Base-by-base conservation (phyloP, 2,329 filamentous ascomycete genomes). In the Xylariaceae sp. region DNA sequence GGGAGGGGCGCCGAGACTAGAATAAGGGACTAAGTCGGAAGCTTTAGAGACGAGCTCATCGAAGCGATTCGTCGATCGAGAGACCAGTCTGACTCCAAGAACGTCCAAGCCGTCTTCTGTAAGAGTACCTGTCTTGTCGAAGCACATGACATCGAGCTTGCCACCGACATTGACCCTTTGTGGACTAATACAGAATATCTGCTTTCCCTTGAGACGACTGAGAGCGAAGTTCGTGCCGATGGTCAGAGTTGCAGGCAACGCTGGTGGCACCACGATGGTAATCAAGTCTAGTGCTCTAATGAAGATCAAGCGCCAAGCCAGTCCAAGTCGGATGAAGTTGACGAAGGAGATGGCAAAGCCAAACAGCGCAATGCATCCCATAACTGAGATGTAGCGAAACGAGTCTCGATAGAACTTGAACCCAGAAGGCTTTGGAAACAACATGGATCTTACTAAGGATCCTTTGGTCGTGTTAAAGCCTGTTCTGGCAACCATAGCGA, bases 401-500 rank as follows among this genome's bases (percentile, higher is more conserved):
- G 93, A 97, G 73, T 99, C 94, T 48, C 91, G 86, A 73, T 99
- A 99, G 72, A 99, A 99, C 70, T 95, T 97, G 83, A 99, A 99
- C 0, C 93, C 93, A 0, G 93, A 96, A 1, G 94, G 94, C 71
- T 99, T 99, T 0, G 94, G 95, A 71, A 99, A 99, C 44, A 99
- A 82, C 93, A 99, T 99, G 0, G 94, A 97, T 23, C 94, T 88
- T 60, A 99, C 92, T 15, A 99, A 78, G 8, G 94, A 90, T 23
- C 94, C 94, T 73, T 99, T 99, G 1, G 94, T 99, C 0, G 94
- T 99, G 72, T 95, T 95, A 76, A 99, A 99, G 1, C 94, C 94
- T 2, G 92, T 99, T 63, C 94, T 85, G 34, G 97, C 87, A 13
- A 96, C 92, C 75, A 99, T 87, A 10, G 93, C 94, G 42, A 99